These are phyloP conservation scores for Tilletia indica DNA, from an alignment of 1,284 basidiomycete species.

Conservation along the genomic window DNA sequence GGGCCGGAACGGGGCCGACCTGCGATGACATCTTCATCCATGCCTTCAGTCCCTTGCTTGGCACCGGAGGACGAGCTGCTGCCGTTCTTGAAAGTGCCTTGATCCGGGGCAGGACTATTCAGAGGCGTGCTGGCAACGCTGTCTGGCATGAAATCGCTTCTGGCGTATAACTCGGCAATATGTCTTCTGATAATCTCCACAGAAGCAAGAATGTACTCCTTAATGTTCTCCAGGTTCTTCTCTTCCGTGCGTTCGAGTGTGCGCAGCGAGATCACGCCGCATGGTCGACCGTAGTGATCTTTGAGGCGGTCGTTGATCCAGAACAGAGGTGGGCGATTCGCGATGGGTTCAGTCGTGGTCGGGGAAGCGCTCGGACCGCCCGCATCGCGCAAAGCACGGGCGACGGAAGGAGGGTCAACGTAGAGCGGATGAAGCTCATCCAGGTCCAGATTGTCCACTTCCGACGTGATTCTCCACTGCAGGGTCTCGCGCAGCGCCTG, in stretches of 20 bases:
- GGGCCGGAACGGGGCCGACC: slow-evolving; percentile 17
- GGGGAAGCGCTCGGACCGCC: not conserved
- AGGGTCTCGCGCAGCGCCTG: slow-evolving; percentile 33
- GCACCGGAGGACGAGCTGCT: not conserved
- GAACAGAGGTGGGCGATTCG: slow-evolving; percentile 46
- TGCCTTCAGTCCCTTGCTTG: not conserved
- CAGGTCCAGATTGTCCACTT: slow-evolving; percentile 38
- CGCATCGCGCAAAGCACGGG: slow-evolving; percentile 6
- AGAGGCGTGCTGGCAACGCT: slow-evolving; percentile 18
- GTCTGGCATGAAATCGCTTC: not conserved
- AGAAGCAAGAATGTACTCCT: slow-evolving; percentile 50
- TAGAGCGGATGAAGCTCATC: slow-evolving; percentile 47
- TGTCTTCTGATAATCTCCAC: slow-evolving; percentile 51
- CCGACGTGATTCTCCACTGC: slow-evolving; percentile 45
- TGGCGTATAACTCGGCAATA: slow-evolving; percentile 25
- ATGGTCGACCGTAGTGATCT: slow-evolving; percentile 47
- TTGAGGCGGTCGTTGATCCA: slow-evolving; percentile 47
- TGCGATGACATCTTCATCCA: not conserved
- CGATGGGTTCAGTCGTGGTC: slow-evolving; percentile 3
- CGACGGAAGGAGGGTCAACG: slow-evolving; percentile 30
- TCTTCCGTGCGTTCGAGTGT: slow-evolving; percentile 43
- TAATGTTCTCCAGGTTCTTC: slow-evolving; percentile 41
- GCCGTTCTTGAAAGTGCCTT: slow-evolving; percentile 13
- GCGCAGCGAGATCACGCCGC: slow-evolving; percentile 45
- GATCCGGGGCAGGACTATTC: not conserved